phyloP scores from a whole-genome alignment of 2,329 filamentous ascomycete genomes.

The Orbilia ellipsospora region DNA sequence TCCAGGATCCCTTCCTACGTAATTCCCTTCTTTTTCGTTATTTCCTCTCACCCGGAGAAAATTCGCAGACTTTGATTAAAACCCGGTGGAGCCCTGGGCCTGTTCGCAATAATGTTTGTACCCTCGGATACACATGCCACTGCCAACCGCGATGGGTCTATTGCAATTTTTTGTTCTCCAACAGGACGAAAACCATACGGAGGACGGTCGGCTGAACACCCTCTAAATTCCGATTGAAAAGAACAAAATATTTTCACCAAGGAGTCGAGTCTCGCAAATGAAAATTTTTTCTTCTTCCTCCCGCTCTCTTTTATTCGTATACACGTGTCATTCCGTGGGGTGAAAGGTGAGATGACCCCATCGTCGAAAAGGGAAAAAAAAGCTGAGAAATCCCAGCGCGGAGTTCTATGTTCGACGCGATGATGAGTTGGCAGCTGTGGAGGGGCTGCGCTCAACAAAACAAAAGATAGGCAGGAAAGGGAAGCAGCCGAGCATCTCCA shows the following conservation, averaged over 20 bases:
- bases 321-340: conserved; percentile 56
- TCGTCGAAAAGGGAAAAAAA: conserved; percentile 30
- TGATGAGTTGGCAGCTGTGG: conserved; percentile 55
- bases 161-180: not conserved
- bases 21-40: not conserved
- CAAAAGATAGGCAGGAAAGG: conserved; percentile 26
- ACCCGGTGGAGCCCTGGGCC: conserved; percentile 19
- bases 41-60: conserved; percentile 51
- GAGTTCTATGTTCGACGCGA: conserved; percentile 9
- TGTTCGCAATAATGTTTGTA: conserved; percentile 20
- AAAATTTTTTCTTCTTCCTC: conserved; percentile 2
- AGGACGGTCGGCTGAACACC: conserved; percentile 25
- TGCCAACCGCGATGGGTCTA: not conserved
- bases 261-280: conserved; percentile 21
- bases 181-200: conserved; percentile 10
- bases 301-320: conserved; percentile 22
- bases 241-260: conserved; percentile 13
- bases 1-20: conserved; percentile 12
- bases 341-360: conserved; percentile 18
- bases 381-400: conserved; percentile 10
- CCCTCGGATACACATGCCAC: conserved; percentile 54
- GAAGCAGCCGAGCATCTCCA: conserved; percentile 12
- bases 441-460: conserved; percentile 33
- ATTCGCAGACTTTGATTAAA: conserved; percentile 35
- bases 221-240: conserved; percentile 41